phyloP scores from a whole-genome alignment of 768 basidiomycete species.

The Mrakia frigida region DNA sequence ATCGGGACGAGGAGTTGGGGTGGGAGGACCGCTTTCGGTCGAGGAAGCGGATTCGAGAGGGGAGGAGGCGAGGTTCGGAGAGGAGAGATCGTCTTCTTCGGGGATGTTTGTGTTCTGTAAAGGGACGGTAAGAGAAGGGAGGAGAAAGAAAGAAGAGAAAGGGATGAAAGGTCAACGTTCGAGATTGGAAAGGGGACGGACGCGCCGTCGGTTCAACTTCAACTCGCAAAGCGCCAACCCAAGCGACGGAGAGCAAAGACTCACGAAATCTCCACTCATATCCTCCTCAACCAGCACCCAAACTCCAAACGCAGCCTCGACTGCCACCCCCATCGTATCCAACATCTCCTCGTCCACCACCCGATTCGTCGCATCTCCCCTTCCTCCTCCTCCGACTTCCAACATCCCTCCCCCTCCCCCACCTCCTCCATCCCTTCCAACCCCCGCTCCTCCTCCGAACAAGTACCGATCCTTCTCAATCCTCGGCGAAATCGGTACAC shows the following conservation, averaged over 20 bases:
- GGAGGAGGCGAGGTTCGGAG: neutral
- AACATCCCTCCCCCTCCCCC: neutral
- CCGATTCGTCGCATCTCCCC: slow-evolving; percentile 8
- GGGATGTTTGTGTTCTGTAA: neutral
- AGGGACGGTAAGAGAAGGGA: neutral
- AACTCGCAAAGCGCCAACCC: neutral
- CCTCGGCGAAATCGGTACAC: slow-evolving; percentile 6
- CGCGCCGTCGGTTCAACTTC: neutral
- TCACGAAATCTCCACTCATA: slow-evolving; percentile 41
- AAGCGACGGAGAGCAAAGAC: neutral
- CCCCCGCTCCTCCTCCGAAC: neutral
- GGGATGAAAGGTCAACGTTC: neutral
- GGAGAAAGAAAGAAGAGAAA: neutral
- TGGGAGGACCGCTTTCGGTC: neutral
- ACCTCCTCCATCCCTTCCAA: no score
- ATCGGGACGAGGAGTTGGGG: neutral
- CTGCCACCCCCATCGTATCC: slow-evolving; percentile 69
- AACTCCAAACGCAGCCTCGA: slow-evolving; percentile 70
- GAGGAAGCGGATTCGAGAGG: neutral
- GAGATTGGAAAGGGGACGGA: no score
- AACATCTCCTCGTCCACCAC: slow-evolving; percentile 73
- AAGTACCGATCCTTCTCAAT: neutral
- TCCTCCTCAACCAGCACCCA: slow-evolving; percentile 77
- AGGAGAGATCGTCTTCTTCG: neutral
- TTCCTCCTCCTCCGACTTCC: neutral